Conservation (phyloP, 2,329 filamentous ascomycete species). For the Amylocarpus encephaloides region DNA sequence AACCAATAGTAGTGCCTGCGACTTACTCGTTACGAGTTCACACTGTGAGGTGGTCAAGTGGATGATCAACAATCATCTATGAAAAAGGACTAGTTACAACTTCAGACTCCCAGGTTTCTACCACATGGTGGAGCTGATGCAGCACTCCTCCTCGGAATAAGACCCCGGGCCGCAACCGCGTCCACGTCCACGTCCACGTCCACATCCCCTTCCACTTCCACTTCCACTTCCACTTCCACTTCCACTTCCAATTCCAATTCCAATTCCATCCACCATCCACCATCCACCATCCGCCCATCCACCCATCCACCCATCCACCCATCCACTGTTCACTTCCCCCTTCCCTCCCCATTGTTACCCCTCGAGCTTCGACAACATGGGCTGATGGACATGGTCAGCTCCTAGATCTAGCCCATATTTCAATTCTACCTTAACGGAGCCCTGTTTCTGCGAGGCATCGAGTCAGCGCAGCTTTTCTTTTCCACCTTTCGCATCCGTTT, state of each 20-base stretch:
- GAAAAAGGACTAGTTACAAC: background rate
- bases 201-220: too few relatives aligned
- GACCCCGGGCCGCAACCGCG: too few relatives aligned
- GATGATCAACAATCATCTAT: background rate
- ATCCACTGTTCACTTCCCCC: background rate
- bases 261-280: too few relatives aligned
- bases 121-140: background rate
- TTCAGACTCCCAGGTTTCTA: background rate
- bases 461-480: conserved; percentile 19
- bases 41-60: background rate
- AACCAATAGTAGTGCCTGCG: too few relatives aligned
- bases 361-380: conserved; percentile 1
- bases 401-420: background rate
- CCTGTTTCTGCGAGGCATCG: conserved; percentile 13
- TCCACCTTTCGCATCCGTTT: background rate
- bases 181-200: too few relatives aligned
- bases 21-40: too few relatives aligned
- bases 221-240: too few relatives aligned
- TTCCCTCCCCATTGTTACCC: conserved; percentile 3
- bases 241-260: too few relatives aligned
- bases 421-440: background rate
- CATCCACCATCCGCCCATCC: too few relatives aligned
- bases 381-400: conserved; percentile 7
- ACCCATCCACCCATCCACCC: background rate
- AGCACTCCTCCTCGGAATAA: too few relatives aligned